Base-by-base conservation (phyloP, 306 rosid species). In the Trifolium repens region DNA sequence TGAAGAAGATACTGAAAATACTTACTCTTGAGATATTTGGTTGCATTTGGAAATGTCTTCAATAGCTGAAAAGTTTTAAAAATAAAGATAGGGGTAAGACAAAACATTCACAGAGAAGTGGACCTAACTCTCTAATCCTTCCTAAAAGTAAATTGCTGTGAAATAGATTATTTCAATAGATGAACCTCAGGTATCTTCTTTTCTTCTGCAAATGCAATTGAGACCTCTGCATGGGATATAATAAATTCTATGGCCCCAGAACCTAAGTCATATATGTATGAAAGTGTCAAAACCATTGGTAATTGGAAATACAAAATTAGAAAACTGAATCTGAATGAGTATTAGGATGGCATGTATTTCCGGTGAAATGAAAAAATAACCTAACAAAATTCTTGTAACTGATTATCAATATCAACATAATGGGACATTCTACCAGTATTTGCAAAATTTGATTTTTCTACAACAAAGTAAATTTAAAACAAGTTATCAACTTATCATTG, bases 201-300 rank as follows among this genome's bases (percentile, higher is more conserved):
- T 85, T 90, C 97, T 81, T 94, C 98, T 39, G 52, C 87, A 87
- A 91, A 91, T 79, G 91, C 80, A 26, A 94, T 85, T 67, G 96
- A 79, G 72, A 91, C 82, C 81, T 94, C 98, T 26, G 97, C 90
- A 76, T 94, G 98, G 77, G 80, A 73, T 76, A 94, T 88, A 50
- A 91, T 85, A 80, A 91, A 94, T 72, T 94, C 98, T 79, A 94
- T 73, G 71, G 96, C 98, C 50, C 88, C 91, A 30, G 96, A 93
- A 87, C 98, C 97, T 94, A 74, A 53, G 71, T 78, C 75, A 74
- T 79, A 65, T 46, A 61, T 52, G 77, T 34, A 79, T 60, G 72
- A 77, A 53, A 71, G 77, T 54, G 81, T 67, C 50, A 78, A 79
- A 75, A 73, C 32, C 67, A 72, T 44, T 67, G 35, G 79, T 47